Conservation (phyloP, 257 asterid species). For the Echites panduratus region DNA sequence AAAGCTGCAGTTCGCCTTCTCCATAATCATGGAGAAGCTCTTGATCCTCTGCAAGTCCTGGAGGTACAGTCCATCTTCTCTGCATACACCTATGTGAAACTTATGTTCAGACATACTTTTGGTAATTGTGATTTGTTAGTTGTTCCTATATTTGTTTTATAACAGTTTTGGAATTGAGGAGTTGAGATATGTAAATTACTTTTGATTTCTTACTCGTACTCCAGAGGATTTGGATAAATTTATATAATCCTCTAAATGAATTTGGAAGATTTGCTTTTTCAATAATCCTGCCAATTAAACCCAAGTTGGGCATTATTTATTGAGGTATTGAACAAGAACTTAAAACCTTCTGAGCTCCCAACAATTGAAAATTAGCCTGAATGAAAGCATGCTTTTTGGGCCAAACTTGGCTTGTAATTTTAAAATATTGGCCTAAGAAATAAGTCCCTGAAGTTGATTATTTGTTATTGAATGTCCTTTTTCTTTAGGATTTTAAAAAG, state of each 20-base stretch:
- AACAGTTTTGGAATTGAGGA: neutral
- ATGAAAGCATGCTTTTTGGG: too few species aligned
- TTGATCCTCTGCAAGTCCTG: constrained; percentile 83
- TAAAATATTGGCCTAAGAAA: too few species aligned
- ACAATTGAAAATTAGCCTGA: neutral
- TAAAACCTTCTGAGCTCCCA: neutral
- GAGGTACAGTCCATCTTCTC: constrained; percentile 47
- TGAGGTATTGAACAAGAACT: neutral
- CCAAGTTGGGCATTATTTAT: neutral
- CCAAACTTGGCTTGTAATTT: too few species aligned
- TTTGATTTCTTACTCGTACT: neutral
- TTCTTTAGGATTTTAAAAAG: too few species aligned
- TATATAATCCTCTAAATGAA: neutral
- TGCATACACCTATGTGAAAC: constrained; percentile 5
- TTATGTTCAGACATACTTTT: neutral
- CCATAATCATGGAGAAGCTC: constrained; percentile 87
- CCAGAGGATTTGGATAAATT: neutral
- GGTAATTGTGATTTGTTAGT: neutral
- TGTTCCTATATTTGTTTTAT: neutral
- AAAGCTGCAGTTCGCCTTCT: constrained; percentile 89
- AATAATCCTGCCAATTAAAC: neutral
- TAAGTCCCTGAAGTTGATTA: too few species aligned
- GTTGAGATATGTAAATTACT: neutral
- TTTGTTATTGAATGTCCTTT: too few species aligned
- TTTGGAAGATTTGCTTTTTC: neutral